Percentiles rank a stretch among this genome's conserved stretches.
These are phyloP conservation scores for Blastobotrys americana DNA, from an alignment of 805 yeast species.

Conservation along the genomic window DNA sequence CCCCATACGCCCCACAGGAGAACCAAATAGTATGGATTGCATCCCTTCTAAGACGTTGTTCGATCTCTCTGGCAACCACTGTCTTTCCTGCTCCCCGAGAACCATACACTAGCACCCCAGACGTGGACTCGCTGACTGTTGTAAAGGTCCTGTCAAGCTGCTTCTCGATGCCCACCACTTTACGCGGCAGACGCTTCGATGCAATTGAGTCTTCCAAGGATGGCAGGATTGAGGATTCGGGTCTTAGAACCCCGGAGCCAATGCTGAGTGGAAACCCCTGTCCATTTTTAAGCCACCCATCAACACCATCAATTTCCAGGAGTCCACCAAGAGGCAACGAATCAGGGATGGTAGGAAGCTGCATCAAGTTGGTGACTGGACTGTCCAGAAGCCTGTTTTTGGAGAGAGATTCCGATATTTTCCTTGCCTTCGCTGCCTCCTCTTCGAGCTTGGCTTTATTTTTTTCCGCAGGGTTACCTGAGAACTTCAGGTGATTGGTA, in stretches of 20 bases:
- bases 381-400: conserved; percentile 13
- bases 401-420: conserved; percentile 14
- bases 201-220: conserved; percentile 1
- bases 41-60: conserved; percentile 31
- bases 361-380: conserved; percentile 40
- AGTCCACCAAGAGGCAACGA: conserved; percentile 54
- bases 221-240: conserved; percentile 30
- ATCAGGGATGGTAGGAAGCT: conserved; percentile 44
- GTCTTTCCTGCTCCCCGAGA: conserved; percentile 80
- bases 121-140: conserved; percentile 38
- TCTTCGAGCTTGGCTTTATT: conserved; percentile 12
- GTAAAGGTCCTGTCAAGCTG: conserved; percentile 36
- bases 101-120: conserved; percentile 63
- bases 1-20: conserved; percentile 50
- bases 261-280: conserved; percentile 9
- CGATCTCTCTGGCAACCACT: conserved; percentile 40
- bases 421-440: conserved; percentile 22
- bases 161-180: conserved; percentile 53
- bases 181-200: conserved; percentile 8
- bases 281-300: conserved; percentile 35
- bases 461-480: background rate
- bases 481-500: conserved; percentile 15
- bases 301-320: conserved; percentile 42
- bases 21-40: conserved; percentile 43
- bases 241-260: conserved; percentile 31